Evolutionary conservation across 805 yeast genomes (phyloP).

Genomic region (Yamadazyma phyllophila): DNA sequence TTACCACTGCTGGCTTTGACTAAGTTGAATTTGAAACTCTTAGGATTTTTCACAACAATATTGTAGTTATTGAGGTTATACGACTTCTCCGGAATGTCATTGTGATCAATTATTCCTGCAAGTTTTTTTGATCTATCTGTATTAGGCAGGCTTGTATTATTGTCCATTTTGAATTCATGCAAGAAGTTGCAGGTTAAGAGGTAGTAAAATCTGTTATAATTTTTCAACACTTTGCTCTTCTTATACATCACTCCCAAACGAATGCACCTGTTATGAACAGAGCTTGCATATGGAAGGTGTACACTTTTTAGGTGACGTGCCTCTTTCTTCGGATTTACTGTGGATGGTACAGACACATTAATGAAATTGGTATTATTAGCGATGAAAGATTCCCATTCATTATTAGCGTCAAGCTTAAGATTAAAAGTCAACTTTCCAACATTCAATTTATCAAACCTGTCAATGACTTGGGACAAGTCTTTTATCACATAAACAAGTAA

Average conservation of each 20-base stretch:
- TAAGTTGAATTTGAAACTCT: slow-evolving; percentile 33
- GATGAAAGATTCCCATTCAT: slow-evolving; percentile 41
- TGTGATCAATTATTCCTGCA: slow-evolving; percentile 40
- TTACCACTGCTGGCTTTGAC: slow-evolving; percentile 24
- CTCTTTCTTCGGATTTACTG: slow-evolving; percentile 44
- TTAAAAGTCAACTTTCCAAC: slow-evolving; percentile 18
- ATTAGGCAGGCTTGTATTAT: not conserved
- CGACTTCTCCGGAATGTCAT: slow-evolving; percentile 39
- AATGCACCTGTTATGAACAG: slow-evolving; percentile 39
- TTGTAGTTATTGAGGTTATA: slow-evolving; percentile 40
- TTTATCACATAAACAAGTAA: slow-evolving; percentile 35
- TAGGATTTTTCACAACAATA: slow-evolving; percentile 31
- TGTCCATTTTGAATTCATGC: slow-evolving; percentile 41
- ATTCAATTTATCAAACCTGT: slow-evolving; percentile 31
- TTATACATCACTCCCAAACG: slow-evolving; percentile 41
- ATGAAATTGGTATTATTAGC: slow-evolving; percentile 54
- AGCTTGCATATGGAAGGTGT: slow-evolving; percentile 31
- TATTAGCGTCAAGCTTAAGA: slow-evolving; percentile 21
- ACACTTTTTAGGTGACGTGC: slow-evolving; percentile 46
- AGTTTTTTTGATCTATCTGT: slow-evolving; percentile 26
- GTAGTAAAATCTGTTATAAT: slow-evolving; percentile 35
- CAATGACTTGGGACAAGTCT: slow-evolving; percentile 32
- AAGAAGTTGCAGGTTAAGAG: slow-evolving; percentile 42
- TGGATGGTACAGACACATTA: slow-evolving; percentile 34
- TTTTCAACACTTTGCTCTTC: slow-evolving; percentile 40